Evolutionary conservation across 2,329 filamentous ascomycete genomes (phyloP).

Genomic region (Stemphylium beticola): DNA sequence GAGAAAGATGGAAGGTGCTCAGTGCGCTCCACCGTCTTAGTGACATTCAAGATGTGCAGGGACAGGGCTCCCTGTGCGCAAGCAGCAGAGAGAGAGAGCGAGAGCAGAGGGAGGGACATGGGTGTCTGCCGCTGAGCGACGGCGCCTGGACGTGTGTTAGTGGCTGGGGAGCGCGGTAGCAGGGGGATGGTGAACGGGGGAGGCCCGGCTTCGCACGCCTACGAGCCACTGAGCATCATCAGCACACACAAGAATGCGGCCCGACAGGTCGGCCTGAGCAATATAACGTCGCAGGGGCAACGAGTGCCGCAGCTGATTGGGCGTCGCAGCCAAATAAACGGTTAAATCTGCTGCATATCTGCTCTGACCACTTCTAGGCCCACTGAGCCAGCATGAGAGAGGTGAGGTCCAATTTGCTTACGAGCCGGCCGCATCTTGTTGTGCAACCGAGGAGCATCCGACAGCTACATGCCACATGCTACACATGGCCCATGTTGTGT

Average conservation of each 20-base stretch:
- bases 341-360: constrained; percentile 40
- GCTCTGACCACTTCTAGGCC: constrained; percentile 26
- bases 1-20: constrained; percentile 45
- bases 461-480: too few relatives aligned
- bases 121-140: constrained; percentile 29
- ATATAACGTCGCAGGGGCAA: constrained; percentile 41
- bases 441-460: constrained; percentile 25
- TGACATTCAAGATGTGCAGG: constrained; percentile 34
- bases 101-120: constrained; percentile 28
- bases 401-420: constrained; percentile 31
- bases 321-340: constrained; percentile 34
- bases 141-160: constrained; percentile 27
- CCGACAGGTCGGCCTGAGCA: constrained; percentile 40
- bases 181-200: constrained; percentile 29
- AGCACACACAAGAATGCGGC: constrained; percentile 27
- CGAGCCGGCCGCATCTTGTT: constrained; percentile 26
- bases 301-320: constrained; percentile 32
- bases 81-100: constrained; percentile 27
- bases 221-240: constrained; percentile 36
- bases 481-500: neutral
- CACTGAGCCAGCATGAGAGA: constrained; percentile 17
- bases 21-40: constrained; percentile 38
- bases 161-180: constrained; percentile 31
- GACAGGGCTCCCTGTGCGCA: constrained; percentile 35
- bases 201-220: constrained; percentile 23